Percentiles rank a stretch among this genome's conserved stretches.
Evolutionary conservation across 768 basidiomycete genomes (phyloP).

Genomic region (Crucibulum laeve): DNA sequence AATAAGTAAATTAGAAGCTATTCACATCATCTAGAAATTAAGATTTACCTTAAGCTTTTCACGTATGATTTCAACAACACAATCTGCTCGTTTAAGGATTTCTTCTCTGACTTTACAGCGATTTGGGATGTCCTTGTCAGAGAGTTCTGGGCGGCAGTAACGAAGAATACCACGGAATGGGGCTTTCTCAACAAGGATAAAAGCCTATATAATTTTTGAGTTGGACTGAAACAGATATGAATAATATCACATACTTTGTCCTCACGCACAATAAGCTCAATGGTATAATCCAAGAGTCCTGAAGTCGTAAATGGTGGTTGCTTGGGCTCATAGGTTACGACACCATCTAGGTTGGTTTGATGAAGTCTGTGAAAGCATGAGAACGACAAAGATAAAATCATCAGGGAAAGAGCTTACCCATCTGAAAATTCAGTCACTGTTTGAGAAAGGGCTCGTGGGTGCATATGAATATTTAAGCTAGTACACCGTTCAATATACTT

Average conservation of each 20-base stretch:
- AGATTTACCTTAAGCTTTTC: neutral
- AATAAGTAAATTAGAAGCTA: neutral
- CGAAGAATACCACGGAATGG: constrained; percentile 13
- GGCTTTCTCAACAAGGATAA: constrained; percentile 13
- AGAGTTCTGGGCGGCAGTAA: constrained; percentile 11
- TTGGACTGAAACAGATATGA: neutral
- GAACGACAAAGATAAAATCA: neutral
- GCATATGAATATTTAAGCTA: constrained; percentile 4
- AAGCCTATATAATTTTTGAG: constrained; percentile 9
- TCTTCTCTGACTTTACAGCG: constrained; percentile 15
- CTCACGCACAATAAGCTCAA: constrained; percentile 16
- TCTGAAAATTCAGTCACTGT: neutral
- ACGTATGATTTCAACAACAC: constrained; percentile 2
- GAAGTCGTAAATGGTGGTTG: constrained; percentile 10
- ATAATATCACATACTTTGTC: constrained; percentile 10
- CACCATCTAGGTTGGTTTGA: constrained; percentile 10
- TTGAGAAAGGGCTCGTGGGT: constrained; percentile 5
- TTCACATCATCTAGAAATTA: neutral
- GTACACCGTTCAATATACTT: constrained; percentile 9
- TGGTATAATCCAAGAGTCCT: constrained; percentile 15
- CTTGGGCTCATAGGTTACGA: constrained; percentile 6
- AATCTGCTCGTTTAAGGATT: constrained; percentile 8
- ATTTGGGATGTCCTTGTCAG: constrained; percentile 15
- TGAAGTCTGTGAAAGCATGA: neutral
- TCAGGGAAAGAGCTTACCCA: neutral